Percentiles rank a stretch among this genome's conserved stretches.
These are phyloP conservation scores for Sambucus nigra DNA, from an alignment of 129 eudicot species.

Conservation along the genomic window DNA sequence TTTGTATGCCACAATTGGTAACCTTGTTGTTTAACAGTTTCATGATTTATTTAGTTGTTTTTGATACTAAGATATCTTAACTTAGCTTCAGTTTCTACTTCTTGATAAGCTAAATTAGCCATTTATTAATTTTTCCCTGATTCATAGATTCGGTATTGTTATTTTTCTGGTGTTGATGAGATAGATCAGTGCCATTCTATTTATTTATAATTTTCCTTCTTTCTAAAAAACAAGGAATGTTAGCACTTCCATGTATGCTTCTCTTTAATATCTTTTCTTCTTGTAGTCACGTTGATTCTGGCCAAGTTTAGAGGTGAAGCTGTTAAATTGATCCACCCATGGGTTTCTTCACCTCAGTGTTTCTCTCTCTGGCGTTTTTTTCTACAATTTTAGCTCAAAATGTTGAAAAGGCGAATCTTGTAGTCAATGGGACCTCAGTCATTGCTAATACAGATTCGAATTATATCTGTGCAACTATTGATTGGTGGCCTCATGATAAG, in stretches of 20 bases:
- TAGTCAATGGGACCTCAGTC: slow-evolving; percentile 39
- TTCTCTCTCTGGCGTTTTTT: slow-evolving; percentile 37
- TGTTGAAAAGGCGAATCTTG: slow-evolving; percentile 34
- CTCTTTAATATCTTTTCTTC: not conserved
- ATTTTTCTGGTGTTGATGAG: not conserved
- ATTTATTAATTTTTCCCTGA: not conserved
- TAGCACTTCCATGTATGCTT: not conserved
- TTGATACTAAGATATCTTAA: too few species aligned
- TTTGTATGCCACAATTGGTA: too few species aligned
- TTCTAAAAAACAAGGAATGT: not conserved
- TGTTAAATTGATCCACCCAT: slow-evolving; percentile 26
- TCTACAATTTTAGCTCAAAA: slow-evolving; percentile 49
- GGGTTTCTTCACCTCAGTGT: slow-evolving; percentile 34
- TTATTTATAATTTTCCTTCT: not conserved
- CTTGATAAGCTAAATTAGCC: not conserved
- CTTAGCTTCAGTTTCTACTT: not conserved
- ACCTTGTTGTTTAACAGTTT: too few species aligned
- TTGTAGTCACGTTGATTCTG: slow-evolving; percentile 10
- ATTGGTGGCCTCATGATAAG: slow-evolving; percentile 95
- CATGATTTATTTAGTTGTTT: not conserved
- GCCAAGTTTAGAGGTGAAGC: slow-evolving; percentile 12
- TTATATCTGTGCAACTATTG: slow-evolving; percentile 88
- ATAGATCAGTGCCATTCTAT: too few species aligned
- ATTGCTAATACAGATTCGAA: slow-evolving; percentile 63
- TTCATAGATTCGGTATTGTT: not conserved